Evolutionary conservation across 2,329 filamentous ascomycete species (phyloP).

Genomic region (Atkinsonella hypoxylon): DNA sequence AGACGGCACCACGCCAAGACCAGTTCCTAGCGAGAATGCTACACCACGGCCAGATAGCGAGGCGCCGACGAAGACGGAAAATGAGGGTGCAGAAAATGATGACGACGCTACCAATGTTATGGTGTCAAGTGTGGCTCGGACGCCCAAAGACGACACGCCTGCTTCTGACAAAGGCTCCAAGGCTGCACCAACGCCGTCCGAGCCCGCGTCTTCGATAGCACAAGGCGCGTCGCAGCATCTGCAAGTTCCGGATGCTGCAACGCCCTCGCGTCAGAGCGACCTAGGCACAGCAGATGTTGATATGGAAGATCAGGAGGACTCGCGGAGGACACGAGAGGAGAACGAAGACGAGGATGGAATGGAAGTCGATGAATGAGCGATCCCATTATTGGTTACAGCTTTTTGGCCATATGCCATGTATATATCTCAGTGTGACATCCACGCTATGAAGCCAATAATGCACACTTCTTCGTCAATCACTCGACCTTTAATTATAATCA

Average conservation of each 20-base stretch:
- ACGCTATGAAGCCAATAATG: neutral
- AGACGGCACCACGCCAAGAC: constrained; percentile 37
- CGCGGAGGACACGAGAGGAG: constrained; percentile 15
- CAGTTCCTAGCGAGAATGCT: constrained; percentile 38
- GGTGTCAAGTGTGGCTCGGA: constrained; percentile 18
- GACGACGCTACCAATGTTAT: neutral
- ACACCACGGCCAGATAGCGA: constrained; percentile 37
- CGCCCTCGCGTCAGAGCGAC: constrained; percentile 14
- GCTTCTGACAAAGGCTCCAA: constrained; percentile 14
- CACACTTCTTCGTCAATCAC: neutral
- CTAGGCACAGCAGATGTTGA: constrained; percentile 40
- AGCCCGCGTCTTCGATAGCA: constrained; percentile 1
- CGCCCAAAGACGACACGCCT: constrained; percentile 20
- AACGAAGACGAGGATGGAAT: constrained; percentile 37
- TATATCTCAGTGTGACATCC: neutral
- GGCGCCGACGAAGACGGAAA: constrained; percentile 16
- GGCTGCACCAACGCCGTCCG: constrained; percentile 1
- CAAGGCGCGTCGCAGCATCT: constrained; percentile 5
- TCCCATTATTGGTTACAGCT: neutral
- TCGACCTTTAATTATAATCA: neutral
- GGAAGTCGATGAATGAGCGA: constrained; percentile 42
- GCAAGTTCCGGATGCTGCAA: constrained; percentile 6
- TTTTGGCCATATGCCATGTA: neutral
- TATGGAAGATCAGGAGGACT: constrained; percentile 38
- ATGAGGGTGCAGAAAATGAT: constrained; percentile 16